phyloP scores from a whole-genome alignment of 495 filamentous ascomycete species.

The Annulohypoxylon stygium region DNA sequence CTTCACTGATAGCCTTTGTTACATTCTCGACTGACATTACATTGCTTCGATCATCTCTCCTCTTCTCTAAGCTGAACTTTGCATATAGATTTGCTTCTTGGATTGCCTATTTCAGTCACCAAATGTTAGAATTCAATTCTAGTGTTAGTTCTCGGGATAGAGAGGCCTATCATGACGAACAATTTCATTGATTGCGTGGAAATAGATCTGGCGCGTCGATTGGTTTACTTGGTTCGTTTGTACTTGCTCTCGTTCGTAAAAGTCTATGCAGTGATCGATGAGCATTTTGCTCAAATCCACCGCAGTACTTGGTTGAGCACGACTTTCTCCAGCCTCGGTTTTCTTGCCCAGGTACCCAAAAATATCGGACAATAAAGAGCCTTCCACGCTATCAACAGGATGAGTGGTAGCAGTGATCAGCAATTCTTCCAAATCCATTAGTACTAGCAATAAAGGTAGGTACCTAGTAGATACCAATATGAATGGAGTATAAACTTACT shows the following conservation, averaged over 20 bases:
- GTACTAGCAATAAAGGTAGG: not conserved
- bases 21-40: not conserved
- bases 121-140: not conserved
- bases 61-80: not conserved
- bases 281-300: slow-evolving; percentile 30
- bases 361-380: not conserved
- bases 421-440: not conserved
- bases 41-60: not conserved
- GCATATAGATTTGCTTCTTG: not conserved
- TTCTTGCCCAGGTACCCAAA: slow-evolving; percentile 24
- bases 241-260: slow-evolving; percentile 8
- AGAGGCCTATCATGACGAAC: not conserved
- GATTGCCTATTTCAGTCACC: not conserved
- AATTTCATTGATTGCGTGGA: not conserved
- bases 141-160: not conserved
- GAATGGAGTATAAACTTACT: not conserved
- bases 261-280: slow-evolving; percentile 33
- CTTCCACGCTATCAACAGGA: not conserved
- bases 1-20: not conserved
- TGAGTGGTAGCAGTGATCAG: not conserved
- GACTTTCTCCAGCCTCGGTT: slow-evolving; percentile 26
- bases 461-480: no score
- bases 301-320: slow-evolving; percentile 33
- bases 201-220: slow-evolving; percentile 1
- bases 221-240: not conserved